These are phyloP conservation scores for Fusarium lyarnte DNA, from an alignment of 2,329 filamentous ascomycete species.

Conservation along the genomic window DNA sequence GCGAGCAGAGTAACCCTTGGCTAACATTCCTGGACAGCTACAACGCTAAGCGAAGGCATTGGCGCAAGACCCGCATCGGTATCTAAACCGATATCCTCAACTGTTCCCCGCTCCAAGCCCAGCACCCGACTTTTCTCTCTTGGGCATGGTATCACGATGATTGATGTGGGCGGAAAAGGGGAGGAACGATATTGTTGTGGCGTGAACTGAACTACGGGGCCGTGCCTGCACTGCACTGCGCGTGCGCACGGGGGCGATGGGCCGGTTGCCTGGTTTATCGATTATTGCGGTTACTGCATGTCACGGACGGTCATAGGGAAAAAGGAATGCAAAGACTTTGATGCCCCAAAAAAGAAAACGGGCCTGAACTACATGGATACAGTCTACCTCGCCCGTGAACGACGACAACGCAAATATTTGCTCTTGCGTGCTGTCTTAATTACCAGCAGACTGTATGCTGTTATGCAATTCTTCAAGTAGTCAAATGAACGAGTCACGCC, in stretches of 20 bases:
- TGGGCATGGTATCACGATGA: constrained; percentile 44
- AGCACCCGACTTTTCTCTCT: constrained; percentile 36
- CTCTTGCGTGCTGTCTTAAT: neutral
- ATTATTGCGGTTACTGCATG: constrained; percentile 56
- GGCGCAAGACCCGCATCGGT: constrained; percentile 99
- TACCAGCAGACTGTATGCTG: neutral
- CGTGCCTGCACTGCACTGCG: constrained; percentile 30
- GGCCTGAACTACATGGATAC: constrained; percentile 34
- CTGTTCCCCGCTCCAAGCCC: constrained; percentile 43
- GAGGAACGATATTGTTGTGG: constrained; percentile 33
- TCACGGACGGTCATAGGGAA: constrained; percentile 60
- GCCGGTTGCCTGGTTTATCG: constrained; percentile 50
- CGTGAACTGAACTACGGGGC: constrained; percentile 34
- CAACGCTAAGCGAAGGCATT: constrained; percentile 99
- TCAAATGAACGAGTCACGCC: constrained; percentile 10
- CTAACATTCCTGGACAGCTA: constrained; percentile 70
- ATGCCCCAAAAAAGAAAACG: constrained; percentile 44
- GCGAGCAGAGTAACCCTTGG: constrained; percentile 4
- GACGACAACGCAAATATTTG: neutral
- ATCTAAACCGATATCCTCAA: constrained; percentile 74
- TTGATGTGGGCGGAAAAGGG: constrained; percentile 40
- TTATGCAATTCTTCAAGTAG: neutral
- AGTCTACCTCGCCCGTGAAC: constrained; percentile 17
- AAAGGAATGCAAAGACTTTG: constrained; percentile 54
- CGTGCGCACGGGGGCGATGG: constrained; percentile 39